Evolutionary conservation across 75 land plant species (phyloP).

Genomic region (Picea glauca): DNA sequence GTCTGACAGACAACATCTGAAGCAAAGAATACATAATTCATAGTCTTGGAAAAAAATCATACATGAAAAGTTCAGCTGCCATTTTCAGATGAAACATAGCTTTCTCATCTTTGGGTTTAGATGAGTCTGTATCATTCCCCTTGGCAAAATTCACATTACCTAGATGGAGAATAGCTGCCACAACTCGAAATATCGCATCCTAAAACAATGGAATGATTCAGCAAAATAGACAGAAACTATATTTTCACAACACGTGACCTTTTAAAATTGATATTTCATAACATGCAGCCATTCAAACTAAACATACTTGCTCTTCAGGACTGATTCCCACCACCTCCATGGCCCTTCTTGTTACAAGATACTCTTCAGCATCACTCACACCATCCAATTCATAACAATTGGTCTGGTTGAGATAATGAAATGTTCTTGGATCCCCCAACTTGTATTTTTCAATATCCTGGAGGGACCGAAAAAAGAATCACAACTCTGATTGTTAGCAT

Average conservation of each 20-base stretch:
- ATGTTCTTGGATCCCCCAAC: constrained; percentile 70
- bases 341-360: constrained; percentile 77
- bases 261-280: not conserved
- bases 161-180: constrained; percentile 81
- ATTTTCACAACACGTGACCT: not conserved
- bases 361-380: constrained; percentile 70
- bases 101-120: constrained; percentile 75
- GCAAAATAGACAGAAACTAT: not conserved
- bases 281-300: not conserved
- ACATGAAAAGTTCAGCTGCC: constrained; percentile 92
- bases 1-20: not conserved
- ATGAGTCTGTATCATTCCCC: constrained; percentile 77
- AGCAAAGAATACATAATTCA: not conserved
- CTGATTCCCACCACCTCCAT: constrained; percentile 97
- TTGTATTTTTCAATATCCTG: constrained; percentile 81
- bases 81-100: constrained; percentile 79
- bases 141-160: constrained; percentile 81
- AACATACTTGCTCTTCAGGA: constrained; percentile 76
- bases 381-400: constrained; percentile 74
- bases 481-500: not conserved
- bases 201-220: constrained; percentile 12
- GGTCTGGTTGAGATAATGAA: constrained; percentile 91
- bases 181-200: constrained; percentile 92
- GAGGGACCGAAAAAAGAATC: not conserved
- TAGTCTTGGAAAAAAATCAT: constrained; percentile 5